Conservation (phyloP, 2,329 filamentous ascomycete species). For the Cercospora zeina region DNA sequence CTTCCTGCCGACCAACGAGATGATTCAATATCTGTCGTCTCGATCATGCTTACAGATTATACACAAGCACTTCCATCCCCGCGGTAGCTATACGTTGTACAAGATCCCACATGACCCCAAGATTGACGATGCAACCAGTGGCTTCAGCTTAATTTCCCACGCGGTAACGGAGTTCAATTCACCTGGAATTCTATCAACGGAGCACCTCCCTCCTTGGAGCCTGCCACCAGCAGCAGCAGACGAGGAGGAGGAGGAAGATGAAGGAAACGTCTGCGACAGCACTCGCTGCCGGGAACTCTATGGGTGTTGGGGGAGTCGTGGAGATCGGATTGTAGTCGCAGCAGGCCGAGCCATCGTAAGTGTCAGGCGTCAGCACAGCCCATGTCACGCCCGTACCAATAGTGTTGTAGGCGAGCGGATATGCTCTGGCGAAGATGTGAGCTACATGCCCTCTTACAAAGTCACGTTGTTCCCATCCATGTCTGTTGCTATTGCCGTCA, state of each 20-base stretch:
- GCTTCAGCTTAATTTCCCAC: slow-evolving; percentile 53
- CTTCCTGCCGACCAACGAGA: too few species aligned
- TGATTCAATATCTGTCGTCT: too few species aligned
- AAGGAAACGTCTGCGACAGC: neutral
- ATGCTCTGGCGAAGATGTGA: neutral
- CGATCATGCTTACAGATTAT: too few species aligned
- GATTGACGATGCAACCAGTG: slow-evolving; percentile 50
- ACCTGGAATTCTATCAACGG: slow-evolving; percentile 57
- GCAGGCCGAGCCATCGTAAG: neutral
- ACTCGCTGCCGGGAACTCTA: neutral
- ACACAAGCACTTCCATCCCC: too few species aligned
- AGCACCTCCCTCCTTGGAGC: too few species aligned
- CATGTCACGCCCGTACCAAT: neutral
- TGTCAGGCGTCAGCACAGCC: neutral
- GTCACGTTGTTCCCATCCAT: neutral
- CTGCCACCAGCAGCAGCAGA: too few species aligned
- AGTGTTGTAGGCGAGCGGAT: neutral
- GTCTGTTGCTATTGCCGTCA: neutral
- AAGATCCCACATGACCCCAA: slow-evolving; percentile 49
- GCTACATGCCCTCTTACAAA: neutral
- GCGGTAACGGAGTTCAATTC: slow-evolving; percentile 54
- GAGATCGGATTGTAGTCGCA: neutral
- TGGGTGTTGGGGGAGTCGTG: neutral
- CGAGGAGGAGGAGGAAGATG: too few species aligned
- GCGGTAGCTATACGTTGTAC: slow-evolving; percentile 55